Base-by-base conservation (phyloP, 2,329 filamentous ascomycete species). In the Pyrenophora teres region DNA sequence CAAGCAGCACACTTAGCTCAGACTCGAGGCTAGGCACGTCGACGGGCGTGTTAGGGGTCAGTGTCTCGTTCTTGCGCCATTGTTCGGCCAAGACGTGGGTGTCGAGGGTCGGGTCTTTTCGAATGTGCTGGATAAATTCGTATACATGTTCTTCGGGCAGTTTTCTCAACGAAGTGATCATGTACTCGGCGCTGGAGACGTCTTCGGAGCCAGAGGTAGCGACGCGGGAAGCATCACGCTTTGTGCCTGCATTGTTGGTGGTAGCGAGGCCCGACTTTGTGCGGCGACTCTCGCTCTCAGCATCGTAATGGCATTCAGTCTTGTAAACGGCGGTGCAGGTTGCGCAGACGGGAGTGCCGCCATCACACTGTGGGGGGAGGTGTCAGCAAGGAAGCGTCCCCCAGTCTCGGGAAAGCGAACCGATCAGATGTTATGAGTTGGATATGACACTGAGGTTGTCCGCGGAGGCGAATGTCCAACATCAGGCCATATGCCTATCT, bases 291-390 rank as follows among this genome's bases (percentile, higher is more conserved):
- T 81, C 78, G 57, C 72, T 77, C 54, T 80, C 78, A 16, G 72
- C 69, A 57, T 81, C 79, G 65, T 81, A 82, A 55, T 59, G 67
- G 65, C 80, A 82, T 36, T 78, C 71, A 9, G 78, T 80, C 45
- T 75, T 72, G 64, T 81, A 82, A 8, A 82, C 78, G 16, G 78
- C 77, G 7, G 71, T 74, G 57, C 80, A 82, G 9, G 80, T 80
- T 18, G 78, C 78, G 65, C 80, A 82, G 6, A 75, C 65, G 30
- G 79, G 80, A 10, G 73, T 67, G 27, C 71, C 69, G 31, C 79
- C 79, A 65, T 82, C 79, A 62, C 80, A 82, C 78, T 81, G 57
- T 36, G 23, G 40, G 21, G 10, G n/a, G 32, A 23, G 25, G 16
- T 37, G 61, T 65, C 43, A 64, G 60, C 57, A 53, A 44, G 35